These are phyloP conservation scores for Botryosphaeria agaves DNA, from an alignment of 2,329 filamentous ascomycete genomes.

Conservation along the genomic window DNA sequence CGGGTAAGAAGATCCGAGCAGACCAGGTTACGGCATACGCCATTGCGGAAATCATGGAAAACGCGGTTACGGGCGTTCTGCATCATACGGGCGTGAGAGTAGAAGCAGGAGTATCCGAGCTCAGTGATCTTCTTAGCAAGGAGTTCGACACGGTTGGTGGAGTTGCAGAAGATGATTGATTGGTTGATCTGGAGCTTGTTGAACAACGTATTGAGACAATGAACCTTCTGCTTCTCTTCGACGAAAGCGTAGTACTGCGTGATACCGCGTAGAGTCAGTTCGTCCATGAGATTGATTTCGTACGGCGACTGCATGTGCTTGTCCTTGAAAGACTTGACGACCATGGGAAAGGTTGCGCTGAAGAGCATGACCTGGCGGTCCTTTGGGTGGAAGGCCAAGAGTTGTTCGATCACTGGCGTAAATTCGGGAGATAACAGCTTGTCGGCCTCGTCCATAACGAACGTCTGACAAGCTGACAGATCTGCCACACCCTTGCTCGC, in stretches of 20 bases:
- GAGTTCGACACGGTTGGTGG: conserved; percentile 92
- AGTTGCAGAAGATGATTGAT: conserved; percentile 99
- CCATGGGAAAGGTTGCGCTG: conserved; percentile 91
- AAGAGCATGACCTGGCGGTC: conserved; percentile 99
- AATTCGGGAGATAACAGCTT: conserved; percentile 95
- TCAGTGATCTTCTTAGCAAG: conserved; percentile 99
- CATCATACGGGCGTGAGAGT: conserved; percentile 96
- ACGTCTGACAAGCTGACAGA: conserved; percentile 88
- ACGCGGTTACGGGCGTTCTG: conserved; percentile 95
- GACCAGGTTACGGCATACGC: conserved; percentile 92
- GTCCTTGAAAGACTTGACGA: conserved; percentile 94
- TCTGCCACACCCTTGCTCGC: conserved; percentile 95
- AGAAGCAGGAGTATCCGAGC: conserved; percentile 97
- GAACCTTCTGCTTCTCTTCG: conserved; percentile 97
- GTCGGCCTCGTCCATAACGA: conserved; percentile 99
- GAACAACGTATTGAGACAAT: conserved; percentile 97
- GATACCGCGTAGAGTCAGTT: conserved; percentile 92
- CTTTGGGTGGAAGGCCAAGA: conserved; percentile 88
- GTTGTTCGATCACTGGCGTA: conserved; percentile 90
- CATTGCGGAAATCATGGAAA: conserved; percentile 98
- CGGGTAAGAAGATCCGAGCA: conserved; percentile 95
- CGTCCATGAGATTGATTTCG: conserved; percentile 99
- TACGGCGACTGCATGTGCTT: conserved; percentile 95
- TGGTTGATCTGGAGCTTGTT: conserved; percentile 99
- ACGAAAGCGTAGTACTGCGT: conserved; percentile 99